A percentile compares a stretch with the other conserved stretches of the same genome.
Evolutionary conservation across 331 rosid genomes (phyloP).

Genomic region (Saraca asoca): DNA sequence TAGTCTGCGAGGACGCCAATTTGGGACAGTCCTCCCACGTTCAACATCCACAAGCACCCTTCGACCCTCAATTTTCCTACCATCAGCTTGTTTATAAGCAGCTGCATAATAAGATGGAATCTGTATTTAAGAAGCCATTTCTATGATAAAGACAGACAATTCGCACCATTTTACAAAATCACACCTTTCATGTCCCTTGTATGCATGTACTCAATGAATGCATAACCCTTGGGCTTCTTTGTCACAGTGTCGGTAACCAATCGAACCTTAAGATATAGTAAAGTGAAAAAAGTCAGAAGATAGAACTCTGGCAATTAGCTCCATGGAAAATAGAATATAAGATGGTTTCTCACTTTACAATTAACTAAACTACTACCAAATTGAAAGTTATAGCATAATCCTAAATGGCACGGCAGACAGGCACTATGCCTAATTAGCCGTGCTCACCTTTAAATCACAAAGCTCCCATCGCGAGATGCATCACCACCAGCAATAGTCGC

Average conservation of each 20-base stretch:
- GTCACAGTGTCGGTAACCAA: constrained; percentile 67
- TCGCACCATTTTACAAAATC: constrained; percentile 2
- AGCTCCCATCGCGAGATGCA: constrained; percentile 91
- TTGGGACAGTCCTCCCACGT: constrained; percentile 98
- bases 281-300: constrained; percentile 37
- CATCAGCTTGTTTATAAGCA: constrained; percentile 99
- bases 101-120: constrained; percentile 49
- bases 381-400: constrained; percentile 46
- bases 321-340: constrained; percentile 19
- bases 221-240: constrained; percentile 90
- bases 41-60: constrained; percentile 98
- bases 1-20: constrained; percentile 96
- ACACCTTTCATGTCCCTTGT: constrained; percentile 98
- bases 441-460: constrained; percentile 98
- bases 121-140: constrained; percentile 8
- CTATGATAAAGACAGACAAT: constrained; percentile 26
- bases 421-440: constrained; percentile 99
- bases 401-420: constrained; percentile 99
- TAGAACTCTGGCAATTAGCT: constrained; percentile 34
- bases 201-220: constrained; percentile 90
- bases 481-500: constrained; percentile 97
- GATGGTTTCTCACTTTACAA: constrained; percentile 34
- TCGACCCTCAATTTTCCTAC: constrained; percentile 92
- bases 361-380: constrained; percentile 29
- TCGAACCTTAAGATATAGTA: constrained; percentile 62